Evolutionary conservation across 768 basidiomycete genomes (phyloP).

Genomic region (Royoungia palumana): DNA sequence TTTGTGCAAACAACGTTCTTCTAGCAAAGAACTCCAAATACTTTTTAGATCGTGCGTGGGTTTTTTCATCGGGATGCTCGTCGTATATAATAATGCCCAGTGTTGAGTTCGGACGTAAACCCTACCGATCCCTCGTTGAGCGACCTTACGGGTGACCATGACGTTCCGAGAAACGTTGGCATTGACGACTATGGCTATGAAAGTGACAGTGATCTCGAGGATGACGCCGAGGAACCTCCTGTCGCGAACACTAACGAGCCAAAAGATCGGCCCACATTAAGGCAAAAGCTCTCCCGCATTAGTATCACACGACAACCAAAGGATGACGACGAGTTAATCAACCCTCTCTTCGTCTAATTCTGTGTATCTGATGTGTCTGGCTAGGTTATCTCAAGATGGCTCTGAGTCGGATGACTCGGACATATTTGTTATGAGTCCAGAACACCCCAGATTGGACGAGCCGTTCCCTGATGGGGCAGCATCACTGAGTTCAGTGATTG

Average conservation of each 20-base stretch:
- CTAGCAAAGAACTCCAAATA: slow-evolving; percentile 26
- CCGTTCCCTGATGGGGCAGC: neutral
- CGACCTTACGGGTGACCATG: slow-evolving; percentile 12
- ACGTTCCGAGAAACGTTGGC: slow-evolving; percentile 3
- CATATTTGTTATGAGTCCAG: slow-evolving; percentile 18
- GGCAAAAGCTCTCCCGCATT: neutral
- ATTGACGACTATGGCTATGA: slow-evolving; percentile 30
- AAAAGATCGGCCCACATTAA: neutral
- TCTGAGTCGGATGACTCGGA: slow-evolving; percentile 15
- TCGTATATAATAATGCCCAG: slow-evolving; percentile 1
- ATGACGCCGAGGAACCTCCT: slow-evolving; percentile 23
- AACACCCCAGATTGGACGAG: neutral
- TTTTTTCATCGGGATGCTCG: no score
- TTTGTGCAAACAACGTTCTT: slow-evolving; percentile 28
- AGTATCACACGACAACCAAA: neutral
- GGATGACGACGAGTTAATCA: slow-evolving; percentile 8
- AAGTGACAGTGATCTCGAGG: slow-evolving; percentile 36
- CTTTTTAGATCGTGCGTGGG: slow-evolving; percentile 25
- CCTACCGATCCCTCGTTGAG: slow-evolving; percentile 10
- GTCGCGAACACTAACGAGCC: neutral
- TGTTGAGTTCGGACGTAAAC: slow-evolving; percentile 11
- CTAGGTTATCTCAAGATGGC: slow-evolving; percentile 10
- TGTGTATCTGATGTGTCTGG: neutral
- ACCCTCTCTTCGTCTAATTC: neutral
- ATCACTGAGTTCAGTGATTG: neutral